Percentiles rank a stretch among this genome's conserved stretches.
Conservation (phyloP, 495 filamentous ascomycete genomes). For the Neurospora africana region DNA sequence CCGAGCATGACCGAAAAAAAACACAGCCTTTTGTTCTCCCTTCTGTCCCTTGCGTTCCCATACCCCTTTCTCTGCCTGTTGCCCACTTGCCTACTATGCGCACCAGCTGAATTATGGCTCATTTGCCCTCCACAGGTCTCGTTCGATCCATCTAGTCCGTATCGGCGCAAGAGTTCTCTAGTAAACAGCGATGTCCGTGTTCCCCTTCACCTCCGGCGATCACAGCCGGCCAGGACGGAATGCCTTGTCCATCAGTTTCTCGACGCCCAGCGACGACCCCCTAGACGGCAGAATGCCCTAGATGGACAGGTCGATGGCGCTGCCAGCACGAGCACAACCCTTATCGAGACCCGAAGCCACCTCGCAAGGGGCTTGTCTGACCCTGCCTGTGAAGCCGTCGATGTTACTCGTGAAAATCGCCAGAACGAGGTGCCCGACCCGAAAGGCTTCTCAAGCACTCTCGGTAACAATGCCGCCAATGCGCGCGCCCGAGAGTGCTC, state of each 20-base stretch:
- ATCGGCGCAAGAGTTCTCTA: slow-evolving; percentile 78
- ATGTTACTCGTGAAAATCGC: slow-evolving; percentile 20
- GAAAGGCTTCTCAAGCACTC: slow-evolving; percentile 16
- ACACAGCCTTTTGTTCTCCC: neutral
- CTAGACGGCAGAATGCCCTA: neutral
- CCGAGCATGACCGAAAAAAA: neutral
- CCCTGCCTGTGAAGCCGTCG: neutral
- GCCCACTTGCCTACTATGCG: neutral
- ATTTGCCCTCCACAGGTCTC: slow-evolving; percentile 46
- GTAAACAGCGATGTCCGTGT: slow-evolving; percentile 45
- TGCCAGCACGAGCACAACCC: neutral
- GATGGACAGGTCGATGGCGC: neutral
- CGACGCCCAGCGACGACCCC: slow-evolving; percentile 35
- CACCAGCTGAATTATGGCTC: neutral
- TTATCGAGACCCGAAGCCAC: neutral
- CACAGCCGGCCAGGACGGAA: slow-evolving; percentile 44
- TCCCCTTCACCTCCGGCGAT: slow-evolving; percentile 28
- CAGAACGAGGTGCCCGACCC: slow-evolving; percentile 22
- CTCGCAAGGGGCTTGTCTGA: neutral
- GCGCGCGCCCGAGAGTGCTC: neutral
- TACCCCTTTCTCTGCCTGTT: neutral
- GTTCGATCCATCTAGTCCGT: slow-evolving; percentile 58
- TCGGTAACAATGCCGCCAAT: neutral
- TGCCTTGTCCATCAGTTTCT: slow-evolving; percentile 82
- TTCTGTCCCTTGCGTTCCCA: neutral